Conservation (phyloP, 345 rosid genomes). For the Barbarea vulgaris region DNA sequence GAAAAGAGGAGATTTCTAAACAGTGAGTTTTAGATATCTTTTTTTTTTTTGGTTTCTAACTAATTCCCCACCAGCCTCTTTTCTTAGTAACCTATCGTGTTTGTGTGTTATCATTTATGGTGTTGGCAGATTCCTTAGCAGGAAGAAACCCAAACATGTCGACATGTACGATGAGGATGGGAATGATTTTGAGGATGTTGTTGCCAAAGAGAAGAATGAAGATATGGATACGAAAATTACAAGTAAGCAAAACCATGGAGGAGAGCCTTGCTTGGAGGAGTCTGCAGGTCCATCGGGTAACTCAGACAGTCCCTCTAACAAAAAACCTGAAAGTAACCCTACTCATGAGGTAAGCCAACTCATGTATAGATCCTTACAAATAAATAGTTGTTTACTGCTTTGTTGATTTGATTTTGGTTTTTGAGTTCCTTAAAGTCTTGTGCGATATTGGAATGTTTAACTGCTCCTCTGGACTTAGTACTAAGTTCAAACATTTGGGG, state of each 20-base stretch:
- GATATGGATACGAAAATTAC: slow-evolving; percentile 22
- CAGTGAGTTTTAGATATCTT: slow-evolving; percentile 53
- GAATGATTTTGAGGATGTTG: slow-evolving; percentile 42
- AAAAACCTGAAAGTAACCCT: slow-evolving; percentile 35
- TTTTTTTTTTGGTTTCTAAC: too few relatives aligned
- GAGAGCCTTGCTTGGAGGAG: slow-evolving; percentile 28
- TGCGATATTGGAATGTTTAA: neutral
- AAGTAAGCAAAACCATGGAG: slow-evolving; percentile 22
- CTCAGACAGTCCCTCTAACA: slow-evolving; percentile 34
- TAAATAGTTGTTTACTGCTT: neutral
- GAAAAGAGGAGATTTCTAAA: slow-evolving; percentile 74
- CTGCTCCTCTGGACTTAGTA: neutral
- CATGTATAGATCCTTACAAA: neutral
- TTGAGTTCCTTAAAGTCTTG: neutral
- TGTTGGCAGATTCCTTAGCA: slow-evolving; percentile 45
- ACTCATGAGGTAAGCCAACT: slow-evolving; percentile 36
- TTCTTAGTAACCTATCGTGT: neutral
- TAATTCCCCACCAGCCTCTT: neutral
- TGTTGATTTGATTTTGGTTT: slow-evolving; percentile 14
- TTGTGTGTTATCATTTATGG: slow-evolving; percentile 9
- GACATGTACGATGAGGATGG: slow-evolving; percentile 38
- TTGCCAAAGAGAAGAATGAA: slow-evolving; percentile 25
- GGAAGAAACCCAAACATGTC: slow-evolving; percentile 34
- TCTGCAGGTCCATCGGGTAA: slow-evolving; percentile 38
- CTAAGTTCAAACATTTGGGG: neutral